Evolutionary conservation across 805 yeast species (phyloP), one percentile per base, ranked within the genome.

Genomic region (Teunomyces kruisii): DNA sequence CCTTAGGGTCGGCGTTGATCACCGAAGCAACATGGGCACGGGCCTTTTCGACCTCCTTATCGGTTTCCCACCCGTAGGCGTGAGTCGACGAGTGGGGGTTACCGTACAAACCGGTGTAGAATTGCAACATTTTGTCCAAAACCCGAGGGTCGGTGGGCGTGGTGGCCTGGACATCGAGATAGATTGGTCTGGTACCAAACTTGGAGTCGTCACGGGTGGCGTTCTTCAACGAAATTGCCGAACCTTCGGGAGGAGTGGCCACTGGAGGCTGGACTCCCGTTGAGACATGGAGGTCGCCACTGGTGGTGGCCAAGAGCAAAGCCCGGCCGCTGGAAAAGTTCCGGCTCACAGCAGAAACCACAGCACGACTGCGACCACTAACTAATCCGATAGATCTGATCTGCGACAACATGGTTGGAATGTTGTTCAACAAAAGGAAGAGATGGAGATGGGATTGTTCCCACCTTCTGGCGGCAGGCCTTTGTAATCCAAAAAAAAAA

Each of bases 51-150:
- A 94, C 94, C 47, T 85, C 96, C 51, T 79, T 80, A 47, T 92
- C 97, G 3, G 99, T 88, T 70, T 94, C 99, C 99, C 99, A 94
- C 29, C 99, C 99, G 64, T 92, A 94, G 5, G 96, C 80, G 63
- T 94, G 99, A 2, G 99, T 94, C 47, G 94, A 83, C 5, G 97
- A 89, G 68, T 94, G 99, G 16, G 99, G 99, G 65, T 94, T 94
- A 50, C 99, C 99, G 63, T 89, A 94, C 46, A 88, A 75, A 3
- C 98, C 98, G 2, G 98, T 92, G 65, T 80, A 86, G 61, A 84
- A 89, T 56, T 79, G 81, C 55, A 88, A 64, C 96, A 88, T 89
- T 54, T 82, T 84, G 62, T 88, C 96, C 54, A 94, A 69, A 8
- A 94, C 99, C 45, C 99, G 77, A 27, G 99, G 99, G 62, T 94